Evolutionary conservation across 805 yeast genomes (phyloP).

Genomic region (Kodamaea kaohsiungensis): DNA sequence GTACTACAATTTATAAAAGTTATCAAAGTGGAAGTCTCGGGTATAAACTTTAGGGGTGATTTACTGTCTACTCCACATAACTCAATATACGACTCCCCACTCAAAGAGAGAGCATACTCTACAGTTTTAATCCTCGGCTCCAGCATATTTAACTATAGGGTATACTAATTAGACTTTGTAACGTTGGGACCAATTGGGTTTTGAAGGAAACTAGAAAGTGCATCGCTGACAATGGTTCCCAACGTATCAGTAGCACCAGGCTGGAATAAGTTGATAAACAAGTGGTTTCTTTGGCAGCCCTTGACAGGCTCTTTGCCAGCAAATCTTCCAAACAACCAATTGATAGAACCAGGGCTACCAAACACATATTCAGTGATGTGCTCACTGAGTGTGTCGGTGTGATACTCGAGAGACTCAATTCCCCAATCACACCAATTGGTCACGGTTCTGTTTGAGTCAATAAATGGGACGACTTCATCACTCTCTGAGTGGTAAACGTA

Average conservation of each 20-base stretch:
- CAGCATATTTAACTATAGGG: not conserved
- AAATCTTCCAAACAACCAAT: conserved; percentile 20
- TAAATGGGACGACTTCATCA: conserved; percentile 14
- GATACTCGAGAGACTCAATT: conserved; percentile 10
- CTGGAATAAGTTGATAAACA: not conserved
- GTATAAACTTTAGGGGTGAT: not conserved
- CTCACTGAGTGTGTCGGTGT: conserved; percentile 10
- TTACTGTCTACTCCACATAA: no score
- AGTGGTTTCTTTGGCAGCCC: conserved; percentile 15
- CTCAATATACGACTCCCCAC: not conserved
- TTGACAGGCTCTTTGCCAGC: conserved; percentile 14
- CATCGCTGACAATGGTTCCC: not conserved
- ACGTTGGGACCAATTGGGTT: not conserved
- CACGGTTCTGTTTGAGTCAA: conserved; percentile 7
- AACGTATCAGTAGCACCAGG: not conserved
- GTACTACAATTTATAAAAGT: not conserved
- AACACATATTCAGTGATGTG: conserved; percentile 17
- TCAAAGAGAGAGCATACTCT: not conserved
- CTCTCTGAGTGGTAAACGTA: conserved; percentile 12
- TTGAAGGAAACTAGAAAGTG: not conserved
- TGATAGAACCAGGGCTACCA: conserved; percentile 17
- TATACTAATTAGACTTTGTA: not conserved
- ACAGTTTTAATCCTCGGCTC: not conserved
- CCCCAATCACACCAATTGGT: conserved; percentile 15
- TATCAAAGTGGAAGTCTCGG: not conserved